Base-by-base conservation (phyloP, 768 basidiomycete species). In the Antrodiella citrinella region DNA sequence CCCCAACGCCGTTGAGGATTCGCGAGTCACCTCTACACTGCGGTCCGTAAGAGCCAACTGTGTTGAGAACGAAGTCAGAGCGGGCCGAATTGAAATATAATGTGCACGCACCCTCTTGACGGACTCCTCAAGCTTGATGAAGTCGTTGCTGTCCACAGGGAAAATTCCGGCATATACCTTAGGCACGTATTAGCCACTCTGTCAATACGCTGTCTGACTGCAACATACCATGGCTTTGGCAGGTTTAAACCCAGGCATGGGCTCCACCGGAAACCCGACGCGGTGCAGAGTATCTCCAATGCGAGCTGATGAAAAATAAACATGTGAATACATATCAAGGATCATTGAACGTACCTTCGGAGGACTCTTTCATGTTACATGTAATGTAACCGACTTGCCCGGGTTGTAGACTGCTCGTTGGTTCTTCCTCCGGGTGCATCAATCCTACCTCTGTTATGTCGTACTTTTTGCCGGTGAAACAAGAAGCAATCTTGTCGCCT, bases 341-440 rank as follows among this genome's bases (percentile, higher is more conserved):
- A 26, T 41, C 12, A 20, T 7, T 24, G 12, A 5, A 15, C 15
- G 38, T 62, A 92, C 93, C 93, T 73, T 98, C 92, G 12, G 87
- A 81, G 9, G 89, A 88, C 58, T 96, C 87, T 65, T 97, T 99
- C 95, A 99, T 98, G 62, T 93, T 95, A 66, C 95, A 98, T 1
- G 91, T 87, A 50, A 91, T 77, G 60, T 81, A 93, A 13, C 91
- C 89, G 15, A 92, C 91, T 67, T 92, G 90, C 4, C 90, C 90
- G 26, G 86, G 78, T 50, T 76, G 74, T 43, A 92, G 68, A 49
- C 72, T 74, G 10, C 69, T 70, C 0, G 84, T 86, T 11, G 87
- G 75, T n/a, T 83, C 72, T 65, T 95, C 91, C 60, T 91, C 87
- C 3, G 95, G 94, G 63, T 93, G 74, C 76, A 95, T 82, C 49